phyloP scores from a whole-genome alignment of 1,284 basidiomycete genomes.

The Trichosporon coremiiforme region DNA sequence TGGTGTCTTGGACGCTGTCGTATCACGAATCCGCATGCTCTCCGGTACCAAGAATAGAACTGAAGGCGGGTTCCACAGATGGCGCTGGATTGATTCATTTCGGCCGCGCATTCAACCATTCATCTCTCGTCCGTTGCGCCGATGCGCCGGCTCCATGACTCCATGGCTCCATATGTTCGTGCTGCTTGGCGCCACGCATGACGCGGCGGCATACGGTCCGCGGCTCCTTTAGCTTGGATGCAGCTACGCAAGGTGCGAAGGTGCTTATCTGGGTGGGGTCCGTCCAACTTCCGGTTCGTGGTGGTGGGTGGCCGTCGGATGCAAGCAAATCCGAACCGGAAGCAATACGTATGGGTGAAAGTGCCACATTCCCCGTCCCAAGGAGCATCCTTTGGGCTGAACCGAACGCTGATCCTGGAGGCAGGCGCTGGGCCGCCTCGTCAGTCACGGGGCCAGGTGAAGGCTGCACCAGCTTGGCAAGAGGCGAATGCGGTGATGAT shows the following conservation, averaged over 20 bases:
- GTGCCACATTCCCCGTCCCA: neutral
- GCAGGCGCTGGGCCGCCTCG: no score
- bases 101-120: neutral
- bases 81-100: neutral
- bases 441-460: neutral
- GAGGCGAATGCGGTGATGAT: neutral
- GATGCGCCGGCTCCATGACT: no score
- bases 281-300: neutral
- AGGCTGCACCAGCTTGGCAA: neutral
- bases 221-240: neutral
- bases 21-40: neutral
- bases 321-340: neutral
- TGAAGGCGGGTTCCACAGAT: no score
- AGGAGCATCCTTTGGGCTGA: neutral
- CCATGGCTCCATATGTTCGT: no score
- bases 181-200: no score
- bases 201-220: no score
- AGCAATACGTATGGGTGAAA: neutral
- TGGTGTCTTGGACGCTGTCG: neutral
- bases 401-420: neutral
- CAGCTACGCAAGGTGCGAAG: neutral
- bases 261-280: neutral
- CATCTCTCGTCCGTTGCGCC: no score
- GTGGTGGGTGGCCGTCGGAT: neutral
- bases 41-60: neutral